Evolutionary conservation across 2,329 filamentous ascomycete species (phyloP).

Genomic region (Xylariaceae sp.): DNA sequence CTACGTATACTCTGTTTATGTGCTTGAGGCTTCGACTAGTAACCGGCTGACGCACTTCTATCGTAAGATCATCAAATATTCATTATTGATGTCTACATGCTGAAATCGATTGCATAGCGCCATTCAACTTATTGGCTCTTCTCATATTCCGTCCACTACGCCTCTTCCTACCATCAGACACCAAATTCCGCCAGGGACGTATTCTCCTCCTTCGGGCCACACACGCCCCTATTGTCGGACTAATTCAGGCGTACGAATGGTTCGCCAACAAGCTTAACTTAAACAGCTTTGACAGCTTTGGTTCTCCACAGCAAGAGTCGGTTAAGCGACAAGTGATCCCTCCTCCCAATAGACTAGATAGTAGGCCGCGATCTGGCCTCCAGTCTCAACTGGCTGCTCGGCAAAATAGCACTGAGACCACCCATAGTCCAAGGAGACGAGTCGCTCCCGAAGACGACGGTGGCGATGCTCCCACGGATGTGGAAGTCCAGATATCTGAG

Average conservation of each 20-base stretch:
- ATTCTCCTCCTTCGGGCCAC: conserved; percentile 61
- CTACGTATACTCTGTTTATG: conserved; percentile 67
- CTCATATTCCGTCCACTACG: conserved; percentile 68
- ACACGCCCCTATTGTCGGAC: conserved; percentile 64
- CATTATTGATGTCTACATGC: conserved; percentile 2
- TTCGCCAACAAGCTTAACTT: conserved; percentile 36
- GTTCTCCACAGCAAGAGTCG: conserved; percentile 37
- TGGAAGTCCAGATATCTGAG: conserved; percentile 52
- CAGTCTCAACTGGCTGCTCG: conserved; percentile 23
- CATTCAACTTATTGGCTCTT: conserved; percentile 71
- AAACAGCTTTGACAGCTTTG: conserved; percentile 47
- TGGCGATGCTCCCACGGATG: conserved; percentile 35
- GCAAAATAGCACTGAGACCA: conserved; percentile 20
- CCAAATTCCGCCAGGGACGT: conserved; percentile 57
- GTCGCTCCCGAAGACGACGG: conserved; percentile 32
- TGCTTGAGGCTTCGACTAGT: conserved; percentile 63
- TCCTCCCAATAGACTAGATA: conserved; percentile 17
- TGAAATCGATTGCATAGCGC: conserved; percentile 34
- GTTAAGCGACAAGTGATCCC: conserved; percentile 22
- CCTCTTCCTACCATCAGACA: conserved; percentile 61
- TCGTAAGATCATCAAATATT: conserved; percentile 29
- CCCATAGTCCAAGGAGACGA: conserved; percentile 18
- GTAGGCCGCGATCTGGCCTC: conserved; percentile 21
- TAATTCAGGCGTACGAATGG: conserved; percentile 65
- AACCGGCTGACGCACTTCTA: conserved; percentile 68